Percentiles rank a stretch among this genome's conserved stretches.
These are phyloP conservation scores for Aspergillus cavernicola DNA, from an alignment of 495 filamentous ascomycete genomes.

Conservation along the genomic window DNA sequence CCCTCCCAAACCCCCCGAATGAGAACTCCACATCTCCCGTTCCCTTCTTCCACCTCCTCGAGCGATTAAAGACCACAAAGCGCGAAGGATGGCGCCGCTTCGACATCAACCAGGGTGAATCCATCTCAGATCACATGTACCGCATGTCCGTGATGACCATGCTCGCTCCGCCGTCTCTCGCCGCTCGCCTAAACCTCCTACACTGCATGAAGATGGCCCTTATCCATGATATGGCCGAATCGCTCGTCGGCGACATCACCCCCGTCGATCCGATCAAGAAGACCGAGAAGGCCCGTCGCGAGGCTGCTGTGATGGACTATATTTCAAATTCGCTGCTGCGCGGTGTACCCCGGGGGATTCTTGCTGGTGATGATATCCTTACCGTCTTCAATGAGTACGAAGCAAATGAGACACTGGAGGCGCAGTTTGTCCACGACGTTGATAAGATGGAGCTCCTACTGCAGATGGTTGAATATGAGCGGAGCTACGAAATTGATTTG, in stretches of 20 bases:
- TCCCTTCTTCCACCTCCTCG: slow-evolving; percentile 89
- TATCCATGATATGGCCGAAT: slow-evolving; percentile 96
- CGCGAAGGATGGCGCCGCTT: slow-evolving; percentile 95
- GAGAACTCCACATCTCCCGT: slow-evolving; percentile 69
- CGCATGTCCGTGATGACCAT: slow-evolving; percentile 97
- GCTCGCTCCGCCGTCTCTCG: slow-evolving; percentile 77
- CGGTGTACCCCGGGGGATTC: slow-evolving; percentile 61
- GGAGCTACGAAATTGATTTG: slow-evolving; percentile 64
- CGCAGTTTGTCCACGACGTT: slow-evolving; percentile 89
- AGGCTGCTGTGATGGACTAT: slow-evolving; percentile 86
- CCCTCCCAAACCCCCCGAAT: slow-evolving; percentile 47
- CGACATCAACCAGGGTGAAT: slow-evolving; percentile 69
- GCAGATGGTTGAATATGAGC: slow-evolving; percentile 98
- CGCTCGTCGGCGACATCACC: slow-evolving; percentile 92
- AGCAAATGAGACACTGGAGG: slow-evolving; percentile 74
- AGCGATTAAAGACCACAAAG: slow-evolving; percentile 90
- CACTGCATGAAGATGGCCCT: slow-evolving; percentile 92
- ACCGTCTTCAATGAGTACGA: slow-evolving; percentile 92
- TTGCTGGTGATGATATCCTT: slow-evolving; percentile 63
- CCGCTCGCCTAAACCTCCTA: slow-evolving; percentile 64
- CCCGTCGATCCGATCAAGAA: slow-evolving; percentile 68
- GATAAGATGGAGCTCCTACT: slow-evolving; percentile 93
- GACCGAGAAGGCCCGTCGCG: slow-evolving; percentile 79
- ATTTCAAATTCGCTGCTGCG: slow-evolving; percentile 69
- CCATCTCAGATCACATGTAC: slow-evolving; percentile 98